A percentile compares a stretch with the other conserved stretches of the same genome.
phyloP scores from a whole-genome alignment of 352 stramenopile genomes.

The Pythium coloratum region DNA sequence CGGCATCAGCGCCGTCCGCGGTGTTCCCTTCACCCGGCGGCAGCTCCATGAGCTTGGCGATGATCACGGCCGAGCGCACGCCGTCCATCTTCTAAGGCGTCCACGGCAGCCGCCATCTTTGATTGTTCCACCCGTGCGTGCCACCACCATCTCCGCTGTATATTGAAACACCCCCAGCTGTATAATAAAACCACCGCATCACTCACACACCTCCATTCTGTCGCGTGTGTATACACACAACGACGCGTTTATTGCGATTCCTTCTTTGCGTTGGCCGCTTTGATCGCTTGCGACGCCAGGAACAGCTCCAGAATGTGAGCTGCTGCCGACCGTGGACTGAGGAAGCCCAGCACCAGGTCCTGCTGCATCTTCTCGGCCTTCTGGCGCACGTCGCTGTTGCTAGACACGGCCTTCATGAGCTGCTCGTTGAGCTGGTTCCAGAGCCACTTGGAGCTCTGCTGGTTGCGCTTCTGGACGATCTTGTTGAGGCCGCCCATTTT shows the following conservation, averaged over 20 bases:
- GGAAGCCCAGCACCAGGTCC: constrained; percentile 60
- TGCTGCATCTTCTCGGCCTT: constrained; percentile 61
- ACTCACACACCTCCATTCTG: neutral
- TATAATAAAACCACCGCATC: constrained; percentile 22
- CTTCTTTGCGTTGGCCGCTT: constrained; percentile 12
- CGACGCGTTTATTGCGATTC: neutral
- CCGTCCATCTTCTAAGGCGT: constrained; percentile 59
- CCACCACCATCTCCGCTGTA: neutral
- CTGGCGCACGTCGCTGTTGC: constrained; percentile 40
- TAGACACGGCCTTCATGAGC: constrained; percentile 63
- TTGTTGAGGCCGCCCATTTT: constrained; percentile 63
- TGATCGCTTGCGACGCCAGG: constrained; percentile 42
- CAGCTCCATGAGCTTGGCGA: constrained; percentile 36
- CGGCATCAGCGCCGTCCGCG: neutral
- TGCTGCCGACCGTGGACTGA: constrained; percentile 66
- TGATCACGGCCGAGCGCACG: constrained; percentile 58
- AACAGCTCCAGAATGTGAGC: constrained; percentile 62
- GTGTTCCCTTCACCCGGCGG: constrained; percentile 16
- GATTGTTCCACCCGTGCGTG: constrained; percentile 9
- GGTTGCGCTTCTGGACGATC: constrained; percentile 68
- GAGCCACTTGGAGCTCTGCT: constrained; percentile 80
- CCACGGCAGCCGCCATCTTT: neutral
- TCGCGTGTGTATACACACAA: neutral
- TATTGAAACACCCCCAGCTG: constrained; percentile 10
- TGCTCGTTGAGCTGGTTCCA: constrained; percentile 80